Evolutionary conservation across 2,329 filamentous ascomycete genomes (phyloP), one percentile per base, ranked within the genome.

Genomic region (Fusarium torulosum): DNA sequence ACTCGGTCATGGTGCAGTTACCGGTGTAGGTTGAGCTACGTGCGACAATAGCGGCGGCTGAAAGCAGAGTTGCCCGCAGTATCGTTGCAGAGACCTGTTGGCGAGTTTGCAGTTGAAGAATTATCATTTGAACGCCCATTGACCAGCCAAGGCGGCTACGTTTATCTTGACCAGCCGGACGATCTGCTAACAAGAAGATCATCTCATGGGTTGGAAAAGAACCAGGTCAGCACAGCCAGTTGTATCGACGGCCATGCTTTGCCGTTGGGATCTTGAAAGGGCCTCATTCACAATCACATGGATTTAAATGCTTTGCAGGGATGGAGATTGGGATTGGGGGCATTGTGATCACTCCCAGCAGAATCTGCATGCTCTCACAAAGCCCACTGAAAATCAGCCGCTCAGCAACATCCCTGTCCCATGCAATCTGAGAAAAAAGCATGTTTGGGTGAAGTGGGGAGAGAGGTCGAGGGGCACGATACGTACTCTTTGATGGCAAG

Each of bases 11-110:
- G 53, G n/a, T 46, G 29, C 21, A 52, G 14, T 20, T 17, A 40
- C 20, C 8, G 15, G 42, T 38, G 31, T 23, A 43, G 44, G 53
- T 52, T 54, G 59, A 54, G 63, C 59, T 73, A 73, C 71, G 71
- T 73, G 71, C 70, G 60, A 55, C 67, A 41, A 71, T 65, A 55
- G 55, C 45, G 73, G 45, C 71, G 69, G 69, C 55, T 70, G 64
- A 59, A 62, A 51, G 65, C 59, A 72, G 66, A 61, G 25, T 43
- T 59, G 53, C 66, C 56, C 41, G 66, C 70, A 71, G 56, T 50
- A 45, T 55, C 49, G 59, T 60, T 63, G 47, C 58, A 54, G 62
- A 58, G 53, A 52, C 51, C 59, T 53, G 35, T 38, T 29, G 40
- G 21, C 31, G 37, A 63, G 21, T 27, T 31, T 62, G 47, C 47